Evolutionary conservation across 2,329 filamentous ascomycete species (phyloP).

Genomic region (Blastomyces gilchristii): DNA sequence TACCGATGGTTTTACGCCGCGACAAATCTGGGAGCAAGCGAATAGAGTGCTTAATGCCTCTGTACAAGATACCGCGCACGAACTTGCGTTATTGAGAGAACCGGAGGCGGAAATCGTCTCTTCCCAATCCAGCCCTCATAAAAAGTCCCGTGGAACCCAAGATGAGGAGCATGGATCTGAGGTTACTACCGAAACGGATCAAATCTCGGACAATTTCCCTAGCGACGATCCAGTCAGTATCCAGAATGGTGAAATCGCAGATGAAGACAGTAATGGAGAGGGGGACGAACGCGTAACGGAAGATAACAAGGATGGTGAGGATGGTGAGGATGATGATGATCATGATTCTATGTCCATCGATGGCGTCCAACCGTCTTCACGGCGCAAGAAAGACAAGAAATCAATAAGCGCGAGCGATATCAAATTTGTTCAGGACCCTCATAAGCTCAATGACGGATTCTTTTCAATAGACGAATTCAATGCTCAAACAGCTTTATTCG

Average conservation of each 20-base stretch:
- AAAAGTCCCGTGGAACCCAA: neutral
- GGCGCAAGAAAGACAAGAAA: constrained; percentile 20
- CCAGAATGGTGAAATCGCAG: neutral
- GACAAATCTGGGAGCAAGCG: constrained; percentile 91
- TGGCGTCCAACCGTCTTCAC: constrained; percentile 12
- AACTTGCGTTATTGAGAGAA: constrained; percentile 32
- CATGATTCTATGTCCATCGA: constrained; percentile 9
- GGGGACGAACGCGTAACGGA: neutral
- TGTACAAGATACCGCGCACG: constrained; percentile 43
- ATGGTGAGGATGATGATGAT: constrained; percentile 2
- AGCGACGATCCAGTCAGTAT: neutral
- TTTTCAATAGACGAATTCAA: constrained; percentile 98
- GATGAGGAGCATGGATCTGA: neutral
- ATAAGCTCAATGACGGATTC: constrained; percentile 92
- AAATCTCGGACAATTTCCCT: neutral
- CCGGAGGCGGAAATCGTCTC: constrained; percentile 9
- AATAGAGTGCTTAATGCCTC: constrained; percentile 66
- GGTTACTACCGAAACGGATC: neutral
- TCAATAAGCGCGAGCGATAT: constrained; percentile 33
- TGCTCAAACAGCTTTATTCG: constrained; percentile 78
- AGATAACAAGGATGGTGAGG: constrained; percentile 2
- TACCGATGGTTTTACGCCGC: constrained; percentile 73
- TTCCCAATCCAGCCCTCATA: constrained; percentile 1
- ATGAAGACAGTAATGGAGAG: neutral
- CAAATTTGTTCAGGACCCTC: constrained; percentile 53